Conservation (phyloP, 2,329 filamentous ascomycete species). For the Leptographium lundbergii region DNA sequence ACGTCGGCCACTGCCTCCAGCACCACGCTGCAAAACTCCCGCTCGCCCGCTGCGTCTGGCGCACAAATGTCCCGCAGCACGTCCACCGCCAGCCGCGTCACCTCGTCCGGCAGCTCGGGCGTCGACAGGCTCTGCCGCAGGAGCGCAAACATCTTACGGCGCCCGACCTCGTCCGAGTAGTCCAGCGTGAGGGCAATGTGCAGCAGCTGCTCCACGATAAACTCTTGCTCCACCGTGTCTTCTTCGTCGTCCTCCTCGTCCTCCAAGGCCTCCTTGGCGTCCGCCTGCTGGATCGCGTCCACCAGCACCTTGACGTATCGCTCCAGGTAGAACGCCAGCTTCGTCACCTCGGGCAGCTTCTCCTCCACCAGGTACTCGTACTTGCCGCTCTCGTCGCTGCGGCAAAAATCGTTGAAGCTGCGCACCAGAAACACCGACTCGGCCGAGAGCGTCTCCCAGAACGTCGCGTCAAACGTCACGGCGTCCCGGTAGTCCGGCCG, state of each 20-base stretch:
- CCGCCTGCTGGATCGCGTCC: slow-evolving; percentile 46
- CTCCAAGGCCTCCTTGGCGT: slow-evolving; percentile 35
- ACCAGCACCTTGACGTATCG: slow-evolving; percentile 61
- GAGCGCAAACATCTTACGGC: slow-evolving; percentile 89
- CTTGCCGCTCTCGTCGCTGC: slow-evolving; percentile 58
- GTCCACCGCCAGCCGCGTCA: slow-evolving; percentile 77
- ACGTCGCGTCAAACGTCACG: slow-evolving; percentile 58
- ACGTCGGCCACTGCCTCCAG: slow-evolving; percentile 93
- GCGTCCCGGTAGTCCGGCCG: slow-evolving; percentile 70
- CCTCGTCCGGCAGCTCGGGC: slow-evolving; percentile 79
- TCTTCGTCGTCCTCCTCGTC: slow-evolving; percentile 64
- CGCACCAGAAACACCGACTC: slow-evolving; percentile 84
- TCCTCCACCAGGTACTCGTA: slow-evolving; percentile 71
- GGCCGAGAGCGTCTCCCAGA: slow-evolving; percentile 70
- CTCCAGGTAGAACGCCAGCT: slow-evolving; percentile 76
- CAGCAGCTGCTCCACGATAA: slow-evolving; percentile 88
- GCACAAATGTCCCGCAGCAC: slow-evolving; percentile 76
- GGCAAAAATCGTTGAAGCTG: slow-evolving; percentile 90
- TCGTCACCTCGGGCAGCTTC: slow-evolving; percentile 89
- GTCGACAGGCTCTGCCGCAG: slow-evolving; percentile 76
- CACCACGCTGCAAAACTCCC: slow-evolving; percentile 73
- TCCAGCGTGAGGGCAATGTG: slow-evolving; percentile 86
- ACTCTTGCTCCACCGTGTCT: slow-evolving; percentile 81
- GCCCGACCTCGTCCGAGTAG: slow-evolving; percentile 93
- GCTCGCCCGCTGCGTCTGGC: slow-evolving; percentile 57